Conservation (phyloP, 371 early-diverging fungal genomes). For the Fennellomyces sp. region DNA sequence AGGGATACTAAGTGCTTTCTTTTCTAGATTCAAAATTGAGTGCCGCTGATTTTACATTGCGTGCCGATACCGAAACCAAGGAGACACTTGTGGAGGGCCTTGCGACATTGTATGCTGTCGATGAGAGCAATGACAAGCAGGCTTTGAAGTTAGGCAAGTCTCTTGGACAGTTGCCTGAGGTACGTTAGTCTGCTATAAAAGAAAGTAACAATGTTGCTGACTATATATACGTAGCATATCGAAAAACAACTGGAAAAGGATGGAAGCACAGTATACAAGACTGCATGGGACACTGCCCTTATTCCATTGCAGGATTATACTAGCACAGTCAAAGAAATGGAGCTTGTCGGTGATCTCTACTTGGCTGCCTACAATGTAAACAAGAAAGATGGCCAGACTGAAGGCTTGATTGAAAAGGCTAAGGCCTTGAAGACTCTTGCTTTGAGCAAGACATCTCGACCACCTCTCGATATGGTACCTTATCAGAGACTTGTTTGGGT, state of each 20-base stretch:
- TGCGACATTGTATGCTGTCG: conserved; percentile 74
- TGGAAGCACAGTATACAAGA: conserved; percentile 5
- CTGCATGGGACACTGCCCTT: conserved; percentile 46
- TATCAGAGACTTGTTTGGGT: conserved; percentile 72
- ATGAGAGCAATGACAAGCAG: conserved; percentile 57
- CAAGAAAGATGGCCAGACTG: conserved; percentile 6
- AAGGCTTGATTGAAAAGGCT: neutral
- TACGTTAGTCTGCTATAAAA: conserved; percentile 15
- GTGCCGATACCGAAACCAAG: conserved; percentile 54
- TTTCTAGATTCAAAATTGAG: conserved; percentile 23
- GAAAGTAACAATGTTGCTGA: neutral
- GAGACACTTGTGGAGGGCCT: conserved; percentile 71
- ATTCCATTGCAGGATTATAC: conserved; percentile 58
- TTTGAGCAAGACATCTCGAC: conserved; percentile 59
- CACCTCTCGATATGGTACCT: conserved; percentile 67
- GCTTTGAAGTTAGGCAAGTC: conserved; percentile 54
- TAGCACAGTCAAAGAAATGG: conserved; percentile 59
- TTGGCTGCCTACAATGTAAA: conserved; percentile 5
- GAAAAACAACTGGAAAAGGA: conserved; percentile 22
- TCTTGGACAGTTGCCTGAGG: conserved; percentile 58
- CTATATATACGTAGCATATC: conserved; percentile 19
- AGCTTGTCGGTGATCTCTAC: conserved; percentile 48
- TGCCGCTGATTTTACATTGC: conserved; percentile 31
- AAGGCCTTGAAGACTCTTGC: conserved; percentile 17
- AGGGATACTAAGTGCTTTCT: neutral